Evolutionary conservation across 2,329 filamentous ascomycete genomes (phyloP).

Genomic region (Colletotrichum siamense): DNA sequence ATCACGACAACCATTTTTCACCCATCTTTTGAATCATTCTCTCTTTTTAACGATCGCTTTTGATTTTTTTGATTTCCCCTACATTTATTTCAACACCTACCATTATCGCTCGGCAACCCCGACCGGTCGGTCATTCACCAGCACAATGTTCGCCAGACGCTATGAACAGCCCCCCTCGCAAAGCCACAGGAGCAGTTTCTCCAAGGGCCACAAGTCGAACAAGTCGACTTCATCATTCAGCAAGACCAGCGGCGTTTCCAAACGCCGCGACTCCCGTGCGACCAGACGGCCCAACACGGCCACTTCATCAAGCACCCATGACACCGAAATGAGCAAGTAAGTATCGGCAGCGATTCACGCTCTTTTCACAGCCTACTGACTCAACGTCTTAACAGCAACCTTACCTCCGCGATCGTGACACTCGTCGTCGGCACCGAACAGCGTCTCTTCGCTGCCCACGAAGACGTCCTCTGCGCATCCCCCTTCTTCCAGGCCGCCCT

Average conservation of each 20-base stretch:
- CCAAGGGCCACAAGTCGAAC: slow-evolving; percentile 54
- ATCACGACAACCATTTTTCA: not conserved
- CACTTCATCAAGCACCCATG: slow-evolving; percentile 41
- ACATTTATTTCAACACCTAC: not conserved
- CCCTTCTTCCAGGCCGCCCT: slow-evolving; percentile 77
- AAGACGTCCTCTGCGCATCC: slow-evolving; percentile 80
- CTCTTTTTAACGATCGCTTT: not conserved
- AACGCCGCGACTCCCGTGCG: slow-evolving; percentile 56
- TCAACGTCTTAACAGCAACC: slow-evolving; percentile 42
- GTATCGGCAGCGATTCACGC: slow-evolving; percentile 19
- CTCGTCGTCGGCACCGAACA: slow-evolving; percentile 81
- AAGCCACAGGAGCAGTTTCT: slow-evolving; percentile 54
- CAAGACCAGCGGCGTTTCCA: slow-evolving; percentile 59
- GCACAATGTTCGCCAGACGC: slow-evolving; percentile 55
- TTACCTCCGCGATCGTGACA: slow-evolving; percentile 76
- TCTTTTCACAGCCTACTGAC: not conserved
- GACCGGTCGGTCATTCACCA: not conserved
- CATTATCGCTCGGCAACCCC: not conserved
- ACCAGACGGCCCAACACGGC: slow-evolving; percentile 55
- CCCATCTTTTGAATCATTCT: not conserved
- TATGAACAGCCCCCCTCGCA: slow-evolving; percentile 43
- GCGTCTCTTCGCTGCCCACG: slow-evolving; percentile 89
- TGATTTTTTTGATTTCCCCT: not conserved
- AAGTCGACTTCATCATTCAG: slow-evolving; percentile 61
- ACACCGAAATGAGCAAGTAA: slow-evolving; percentile 50